Conservation (phyloP, 345 rosid species). For the Dovyalis caffra region DNA sequence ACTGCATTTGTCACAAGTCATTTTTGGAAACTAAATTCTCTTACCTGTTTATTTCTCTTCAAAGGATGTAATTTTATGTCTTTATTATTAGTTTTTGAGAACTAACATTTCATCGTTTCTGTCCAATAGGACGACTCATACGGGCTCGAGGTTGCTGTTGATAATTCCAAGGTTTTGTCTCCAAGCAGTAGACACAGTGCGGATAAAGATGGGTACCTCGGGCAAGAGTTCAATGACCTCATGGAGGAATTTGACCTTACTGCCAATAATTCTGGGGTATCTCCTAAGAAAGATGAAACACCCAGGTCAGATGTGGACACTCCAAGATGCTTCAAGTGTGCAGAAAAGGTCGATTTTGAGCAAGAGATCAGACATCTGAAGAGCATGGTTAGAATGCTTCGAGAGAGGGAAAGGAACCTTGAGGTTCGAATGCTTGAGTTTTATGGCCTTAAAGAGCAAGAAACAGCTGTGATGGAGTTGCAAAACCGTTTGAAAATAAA, state of each 20-base stretch:
- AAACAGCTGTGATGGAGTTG: constrained; percentile 65
- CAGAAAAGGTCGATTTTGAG: constrained; percentile 49
- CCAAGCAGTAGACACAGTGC: constrained; percentile 34
- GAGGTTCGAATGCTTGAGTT: constrained; percentile 75
- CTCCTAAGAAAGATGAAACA: constrained; percentile 38
- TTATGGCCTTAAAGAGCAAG: constrained; percentile 84
- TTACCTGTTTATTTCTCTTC: background rate
- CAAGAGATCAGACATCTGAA: constrained; percentile 61
- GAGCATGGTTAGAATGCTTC: constrained; percentile 52
- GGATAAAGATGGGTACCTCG: constrained; percentile 51
- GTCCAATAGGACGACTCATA: constrained; percentile 32
- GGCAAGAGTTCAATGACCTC: constrained; percentile 55
- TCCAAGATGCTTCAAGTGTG: constrained; percentile 39
- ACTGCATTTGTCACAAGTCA: background rate
- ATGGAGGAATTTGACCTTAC: constrained; percentile 44
- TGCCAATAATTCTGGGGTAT: constrained; percentile 10
- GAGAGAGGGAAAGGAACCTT: constrained; percentile 70
- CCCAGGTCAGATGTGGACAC: constrained; percentile 37
- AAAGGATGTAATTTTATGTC: background rate
- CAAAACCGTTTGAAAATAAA: constrained; percentile 73
- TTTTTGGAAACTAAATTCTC: background rate
- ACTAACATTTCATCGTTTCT: constrained; percentile 1
- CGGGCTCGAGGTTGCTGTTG: constrained; percentile 17
- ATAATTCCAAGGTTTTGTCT: constrained; percentile 31
- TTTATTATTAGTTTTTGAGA: background rate